Percentiles rank a stretch among this genome's conserved stretches.
Evolutionary conservation across 345 rosid genomes (phyloP).

Genomic region (Bruguiera gymnorhiza): DNA sequence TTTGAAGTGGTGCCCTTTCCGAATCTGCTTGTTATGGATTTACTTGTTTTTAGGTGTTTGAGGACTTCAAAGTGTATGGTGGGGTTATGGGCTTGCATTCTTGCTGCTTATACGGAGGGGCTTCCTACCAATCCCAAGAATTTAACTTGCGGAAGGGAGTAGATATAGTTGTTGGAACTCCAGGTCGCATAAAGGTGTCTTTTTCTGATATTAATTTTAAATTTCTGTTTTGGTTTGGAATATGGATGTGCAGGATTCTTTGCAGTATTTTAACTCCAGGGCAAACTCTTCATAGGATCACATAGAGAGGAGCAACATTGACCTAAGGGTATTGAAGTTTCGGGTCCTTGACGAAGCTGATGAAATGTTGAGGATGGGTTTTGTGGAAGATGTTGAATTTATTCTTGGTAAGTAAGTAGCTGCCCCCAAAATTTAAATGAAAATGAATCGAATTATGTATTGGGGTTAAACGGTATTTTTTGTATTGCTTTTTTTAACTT

Average conservation of each 20-base stretch:
- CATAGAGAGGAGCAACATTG: constrained; percentile 66
- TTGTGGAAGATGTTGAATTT: constrained; percentile 93
- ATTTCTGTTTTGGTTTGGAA: background rate
- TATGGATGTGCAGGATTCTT: background rate
- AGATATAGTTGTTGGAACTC: constrained; percentile 89
- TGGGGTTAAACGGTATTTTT: too few relatives aligned
- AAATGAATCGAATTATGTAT: too few relatives aligned
- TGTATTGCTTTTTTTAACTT: too few relatives aligned
- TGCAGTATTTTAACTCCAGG: background rate
- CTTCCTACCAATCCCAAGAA: constrained; percentile 63
- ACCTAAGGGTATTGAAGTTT: constrained; percentile 61
- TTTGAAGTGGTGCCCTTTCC: background rate
- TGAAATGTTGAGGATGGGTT: constrained; percentile 98
- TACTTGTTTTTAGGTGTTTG: constrained; percentile 43
- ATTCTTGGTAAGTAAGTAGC: constrained; percentile 57
- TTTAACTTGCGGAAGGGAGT: constrained; percentile 68
- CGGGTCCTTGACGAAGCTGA: constrained; percentile 99
- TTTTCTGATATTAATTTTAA: background rate
- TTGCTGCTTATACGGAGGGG: constrained; percentile 93
- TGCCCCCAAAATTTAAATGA: background rate
- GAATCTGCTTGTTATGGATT: background rate
- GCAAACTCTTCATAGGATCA: constrained; percentile 56
- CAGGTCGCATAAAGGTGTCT: constrained; percentile 86
- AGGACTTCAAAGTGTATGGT: constrained; percentile 86
- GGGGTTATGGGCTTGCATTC: constrained; percentile 66